Evolutionary conservation across 1,284 basidiomycete species (phyloP).

Genomic region (Apiotrichum porosum): DNA sequence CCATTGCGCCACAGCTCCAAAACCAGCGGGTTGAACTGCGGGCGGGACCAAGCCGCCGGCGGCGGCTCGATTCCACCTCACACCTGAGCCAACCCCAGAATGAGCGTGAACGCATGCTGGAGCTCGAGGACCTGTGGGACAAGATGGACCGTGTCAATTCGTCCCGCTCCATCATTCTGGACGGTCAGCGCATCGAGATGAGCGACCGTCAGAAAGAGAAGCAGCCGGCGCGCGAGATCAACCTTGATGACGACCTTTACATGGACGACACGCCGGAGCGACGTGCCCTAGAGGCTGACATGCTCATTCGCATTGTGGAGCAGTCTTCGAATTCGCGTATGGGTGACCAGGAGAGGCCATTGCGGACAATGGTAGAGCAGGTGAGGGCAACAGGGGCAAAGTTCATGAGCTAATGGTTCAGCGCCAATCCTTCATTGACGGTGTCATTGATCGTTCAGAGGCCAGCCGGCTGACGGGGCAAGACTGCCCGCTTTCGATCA

Average conservation of each 20-base stretch:
- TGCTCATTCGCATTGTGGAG: too few species aligned
- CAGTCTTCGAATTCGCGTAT: not conserved
- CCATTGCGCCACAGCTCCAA: slow-evolving; percentile 73
- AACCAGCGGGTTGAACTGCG: slow-evolving; percentile 81
- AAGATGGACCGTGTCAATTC: slow-evolving; percentile 26
- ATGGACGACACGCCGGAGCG: not conserved
- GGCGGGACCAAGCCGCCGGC: not conserved
- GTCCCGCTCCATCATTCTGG: not conserved
- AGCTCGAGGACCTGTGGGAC: slow-evolving; percentile 38
- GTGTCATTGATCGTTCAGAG: too few species aligned
- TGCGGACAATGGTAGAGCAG: too few species aligned
- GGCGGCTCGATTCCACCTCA: too few species aligned
- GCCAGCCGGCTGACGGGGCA: not conserved
- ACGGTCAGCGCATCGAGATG: slow-evolving; percentile 18
- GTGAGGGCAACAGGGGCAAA: too few species aligned
- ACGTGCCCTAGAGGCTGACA: too few species aligned
- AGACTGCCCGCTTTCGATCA: slow-evolving; percentile 4
- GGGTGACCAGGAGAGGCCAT: slow-evolving; percentile 1
- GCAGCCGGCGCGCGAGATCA: slow-evolving; percentile 22
- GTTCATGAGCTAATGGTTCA: too few species aligned
- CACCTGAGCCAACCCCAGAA: not conserved
- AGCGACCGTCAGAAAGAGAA: not conserved
- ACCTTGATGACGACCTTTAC: not conserved
- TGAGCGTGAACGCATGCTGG: slow-evolving; percentile 30
- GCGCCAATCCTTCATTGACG: too few species aligned